Percentiles rank a stretch among this genome's conserved stretches.
phyloP scores from a whole-genome alignment of 1,284 basidiomycete genomes.

The Apiotrichum mycotoxinovorans region DNA sequence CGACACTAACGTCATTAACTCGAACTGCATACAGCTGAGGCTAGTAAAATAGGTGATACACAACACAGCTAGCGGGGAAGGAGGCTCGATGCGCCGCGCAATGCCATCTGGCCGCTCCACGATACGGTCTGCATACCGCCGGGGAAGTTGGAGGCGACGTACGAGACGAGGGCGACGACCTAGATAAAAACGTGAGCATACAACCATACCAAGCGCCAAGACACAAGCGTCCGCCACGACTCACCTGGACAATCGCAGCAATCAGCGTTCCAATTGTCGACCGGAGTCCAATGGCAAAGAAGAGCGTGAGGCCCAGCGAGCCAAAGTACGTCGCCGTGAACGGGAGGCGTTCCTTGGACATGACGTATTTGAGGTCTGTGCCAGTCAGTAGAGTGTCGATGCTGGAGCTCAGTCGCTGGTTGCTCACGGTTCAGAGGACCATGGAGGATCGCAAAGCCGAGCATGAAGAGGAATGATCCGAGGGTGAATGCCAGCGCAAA shows the following conservation, averaged over 20 bases:
- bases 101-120: conserved; percentile 73
- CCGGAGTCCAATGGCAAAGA: conserved; percentile 75
- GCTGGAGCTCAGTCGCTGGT: not conserved
- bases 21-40: too few species aligned
- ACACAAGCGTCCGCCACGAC: conserved; percentile 11
- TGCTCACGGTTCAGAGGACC: conserved; percentile 48
- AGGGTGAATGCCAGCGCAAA: conserved; percentile 81
- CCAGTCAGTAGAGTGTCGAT: conserved; percentile 2
- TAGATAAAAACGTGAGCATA: not conserved
- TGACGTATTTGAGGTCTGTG: conserved; percentile 80
- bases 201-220: not conserved
- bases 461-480: conserved; percentile 37
- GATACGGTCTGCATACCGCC: conserved; percentile 69
- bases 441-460: conserved; percentile 57
- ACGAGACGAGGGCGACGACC: conserved; percentile 76
- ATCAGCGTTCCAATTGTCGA: conserved; percentile 81
- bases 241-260: conserved; percentile 69
- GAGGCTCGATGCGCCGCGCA: conserved; percentile 73
- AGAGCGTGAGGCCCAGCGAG: conserved; percentile 76
- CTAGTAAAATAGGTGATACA: not conserved
- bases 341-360: conserved; percentile 78
- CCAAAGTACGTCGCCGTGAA: conserved; percentile 80
- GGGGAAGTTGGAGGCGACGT: conserved; percentile 87
- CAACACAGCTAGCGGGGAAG: conserved; percentile 60
- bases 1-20: too few species aligned